Conservation (phyloP, 2,329 filamentous ascomycete species). For the Knufia petricola region DNA sequence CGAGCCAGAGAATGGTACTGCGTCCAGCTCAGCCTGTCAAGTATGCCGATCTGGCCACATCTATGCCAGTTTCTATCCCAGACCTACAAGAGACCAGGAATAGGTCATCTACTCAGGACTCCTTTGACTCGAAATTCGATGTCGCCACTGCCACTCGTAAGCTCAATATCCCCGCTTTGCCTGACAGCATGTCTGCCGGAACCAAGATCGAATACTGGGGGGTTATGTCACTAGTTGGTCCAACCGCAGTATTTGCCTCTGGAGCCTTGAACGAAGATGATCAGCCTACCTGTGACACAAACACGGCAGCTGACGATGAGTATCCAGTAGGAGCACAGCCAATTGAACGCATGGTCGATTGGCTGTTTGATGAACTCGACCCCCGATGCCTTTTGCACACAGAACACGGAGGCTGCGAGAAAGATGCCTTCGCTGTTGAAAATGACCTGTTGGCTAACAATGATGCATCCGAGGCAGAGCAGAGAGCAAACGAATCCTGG, state of each 20-base stretch:
- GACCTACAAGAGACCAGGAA: not conserved
- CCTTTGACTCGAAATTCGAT: slow-evolving; percentile 3
- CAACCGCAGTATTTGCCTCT: not conserved
- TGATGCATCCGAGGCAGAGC: too few species aligned
- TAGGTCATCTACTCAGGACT: not conserved
- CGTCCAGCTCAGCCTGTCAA: not conserved
- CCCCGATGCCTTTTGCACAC: not conserved
- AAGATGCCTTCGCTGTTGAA: too few species aligned
- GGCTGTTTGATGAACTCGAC: not conserved
- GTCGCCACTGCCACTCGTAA: not conserved
- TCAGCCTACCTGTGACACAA: not conserved
- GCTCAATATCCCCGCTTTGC: not conserved
- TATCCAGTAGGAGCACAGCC: not conserved
- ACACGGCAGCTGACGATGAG: not conserved
- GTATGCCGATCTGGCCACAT: not conserved
- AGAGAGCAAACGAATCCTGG: too few species aligned
- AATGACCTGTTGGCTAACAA: too few species aligned
- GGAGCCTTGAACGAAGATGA: not conserved
- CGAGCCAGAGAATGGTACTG: too few species aligned
- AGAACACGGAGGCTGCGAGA: not conserved
- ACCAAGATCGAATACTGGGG: not conserved
- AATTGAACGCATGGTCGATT: not conserved
- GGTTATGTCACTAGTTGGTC: not conserved
- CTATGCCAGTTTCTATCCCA: not conserved
- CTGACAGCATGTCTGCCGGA: not conserved